phyloP scores from a whole-genome alignment of 1,284 basidiomycete species.

The Uromyces viciae-fabae region DNA sequence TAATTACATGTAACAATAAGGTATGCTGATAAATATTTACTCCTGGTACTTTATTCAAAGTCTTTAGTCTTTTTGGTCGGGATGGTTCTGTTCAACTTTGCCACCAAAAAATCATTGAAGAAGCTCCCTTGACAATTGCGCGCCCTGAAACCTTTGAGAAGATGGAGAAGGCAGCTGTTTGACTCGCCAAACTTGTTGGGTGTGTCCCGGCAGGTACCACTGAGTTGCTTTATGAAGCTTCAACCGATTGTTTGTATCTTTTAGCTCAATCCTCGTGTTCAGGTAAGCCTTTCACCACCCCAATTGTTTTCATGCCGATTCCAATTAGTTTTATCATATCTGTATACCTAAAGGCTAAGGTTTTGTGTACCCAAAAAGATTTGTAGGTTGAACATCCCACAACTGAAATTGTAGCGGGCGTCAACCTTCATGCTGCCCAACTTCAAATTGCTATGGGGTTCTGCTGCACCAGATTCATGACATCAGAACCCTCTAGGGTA shows the following conservation, averaged over 20 bases:
- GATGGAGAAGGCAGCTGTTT: constrained; percentile 98
- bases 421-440: constrained; percentile 96
- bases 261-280: constrained; percentile 97
- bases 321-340: neutral
- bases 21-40: too few species aligned
- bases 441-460: constrained; percentile 97
- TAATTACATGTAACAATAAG: too few species aligned
- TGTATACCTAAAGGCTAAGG: neutral
- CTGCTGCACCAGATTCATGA: constrained; percentile 92
- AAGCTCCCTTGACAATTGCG: constrained; percentile 98
- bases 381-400: constrained; percentile 63
- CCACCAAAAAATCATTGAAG: constrained; percentile 99
- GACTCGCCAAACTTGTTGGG: constrained; percentile 94
- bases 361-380: neutral
- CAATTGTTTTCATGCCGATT: neutral
- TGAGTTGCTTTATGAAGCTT: constrained; percentile 87
- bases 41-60: too few species aligned
- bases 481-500: constrained; percentile 93
- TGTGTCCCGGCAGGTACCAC: constrained; percentile 94
- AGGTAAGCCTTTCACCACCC: constrained; percentile 92
- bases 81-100: constrained; percentile 99
- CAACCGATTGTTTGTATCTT: constrained; percentile 89
- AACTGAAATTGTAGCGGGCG: constrained; percentile 98
- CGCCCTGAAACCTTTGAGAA: constrained; percentile 81
- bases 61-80: constrained; percentile 96